These are phyloP conservation scores for Trichosanthes truncata DNA, from an alignment of 306 rosid genomes.

Conservation along the genomic window DNA sequence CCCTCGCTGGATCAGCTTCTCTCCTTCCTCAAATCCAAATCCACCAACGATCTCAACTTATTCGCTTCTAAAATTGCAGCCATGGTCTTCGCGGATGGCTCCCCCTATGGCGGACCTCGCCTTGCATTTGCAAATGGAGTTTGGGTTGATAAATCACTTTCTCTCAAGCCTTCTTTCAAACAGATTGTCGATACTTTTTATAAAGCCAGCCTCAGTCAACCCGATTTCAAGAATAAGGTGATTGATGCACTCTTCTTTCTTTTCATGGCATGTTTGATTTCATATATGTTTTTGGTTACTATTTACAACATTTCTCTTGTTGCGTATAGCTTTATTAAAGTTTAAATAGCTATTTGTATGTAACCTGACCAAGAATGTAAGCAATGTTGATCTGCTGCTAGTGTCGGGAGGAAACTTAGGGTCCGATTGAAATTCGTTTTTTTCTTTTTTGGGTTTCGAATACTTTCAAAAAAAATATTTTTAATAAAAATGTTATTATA, in stretches of 20 bases:
- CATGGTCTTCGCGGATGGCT: constrained; percentile 46
- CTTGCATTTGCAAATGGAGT: constrained; percentile 53
- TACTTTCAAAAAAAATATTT: too few relatives aligned
- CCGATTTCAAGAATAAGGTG: constrained; percentile 62
- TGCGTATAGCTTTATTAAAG: neutral
- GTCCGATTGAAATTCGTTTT: too few relatives aligned
- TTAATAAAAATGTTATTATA: too few relatives aligned
- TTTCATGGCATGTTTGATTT: neutral
- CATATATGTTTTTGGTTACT: neutral
- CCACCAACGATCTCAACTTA: constrained; percentile 49
- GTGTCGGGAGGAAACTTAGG: neutral
- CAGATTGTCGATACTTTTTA: too few relatives aligned
- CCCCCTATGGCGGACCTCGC: constrained; percentile 59
- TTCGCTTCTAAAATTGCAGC: constrained; percentile 49
- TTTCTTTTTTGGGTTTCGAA: too few relatives aligned
- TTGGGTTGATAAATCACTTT: too few relatives aligned
- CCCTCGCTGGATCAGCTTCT: constrained; percentile 58
- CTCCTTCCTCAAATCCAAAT: constrained; percentile 54
- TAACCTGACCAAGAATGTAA: neutral
- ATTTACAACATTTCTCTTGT: neutral
- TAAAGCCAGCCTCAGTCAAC: constrained; percentile 43
- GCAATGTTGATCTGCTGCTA: neutral
- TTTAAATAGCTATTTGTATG: neutral
- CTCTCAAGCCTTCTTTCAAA: too few relatives aligned
- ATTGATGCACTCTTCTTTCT: neutral